Evolutionary conservation across 2,329 filamentous ascomycete genomes (phyloP).

Genomic region (Dissoconium aciculare): DNA sequence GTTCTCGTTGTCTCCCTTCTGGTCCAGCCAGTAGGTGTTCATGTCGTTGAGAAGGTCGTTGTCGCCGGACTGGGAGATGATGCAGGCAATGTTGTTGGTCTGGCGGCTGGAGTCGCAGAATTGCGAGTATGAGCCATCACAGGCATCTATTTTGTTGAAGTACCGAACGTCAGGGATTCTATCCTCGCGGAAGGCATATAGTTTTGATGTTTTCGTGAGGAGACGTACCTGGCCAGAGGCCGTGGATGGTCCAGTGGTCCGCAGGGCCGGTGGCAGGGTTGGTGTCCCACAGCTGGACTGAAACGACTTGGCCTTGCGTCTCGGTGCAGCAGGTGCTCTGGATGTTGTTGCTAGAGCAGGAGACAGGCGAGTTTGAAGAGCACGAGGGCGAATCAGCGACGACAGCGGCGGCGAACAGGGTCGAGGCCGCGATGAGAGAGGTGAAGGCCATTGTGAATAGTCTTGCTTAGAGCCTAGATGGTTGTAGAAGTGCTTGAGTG

Average conservation of each 20-base stretch:
- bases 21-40: constrained; percentile 15
- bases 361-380: background rate
- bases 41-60: constrained; percentile 13
- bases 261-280: constrained; percentile 13
- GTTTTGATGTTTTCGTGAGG: too few relatives aligned
- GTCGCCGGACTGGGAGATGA: constrained; percentile 10
- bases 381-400: background rate
- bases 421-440: background rate
- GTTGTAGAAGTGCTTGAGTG: too few relatives aligned
- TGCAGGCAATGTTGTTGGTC: constrained; percentile 13
- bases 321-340: constrained; percentile 57
- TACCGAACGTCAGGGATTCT: too few relatives aligned
- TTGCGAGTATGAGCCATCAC: constrained; percentile 7
- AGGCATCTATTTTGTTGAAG: constrained; percentile 8
- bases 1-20: constrained; percentile 13
- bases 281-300: constrained; percentile 18
- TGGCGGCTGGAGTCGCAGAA: constrained; percentile 10
- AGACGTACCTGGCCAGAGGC: constrained; percentile 2
- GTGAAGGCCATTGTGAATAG: background rate
- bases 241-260: constrained; percentile 15
- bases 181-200: too few relatives aligned
- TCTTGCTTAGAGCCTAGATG: too few relatives aligned
- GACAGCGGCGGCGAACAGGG: background rate
- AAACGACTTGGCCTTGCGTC: constrained; percentile 36
- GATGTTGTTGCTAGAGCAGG: constrained; percentile 19